Evolutionary conservation across 2,329 filamentous ascomycete species (phyloP), one percentile per base, ranked within the genome.

Genomic region (Stagonosporopsis chrysanthemi): DNA sequence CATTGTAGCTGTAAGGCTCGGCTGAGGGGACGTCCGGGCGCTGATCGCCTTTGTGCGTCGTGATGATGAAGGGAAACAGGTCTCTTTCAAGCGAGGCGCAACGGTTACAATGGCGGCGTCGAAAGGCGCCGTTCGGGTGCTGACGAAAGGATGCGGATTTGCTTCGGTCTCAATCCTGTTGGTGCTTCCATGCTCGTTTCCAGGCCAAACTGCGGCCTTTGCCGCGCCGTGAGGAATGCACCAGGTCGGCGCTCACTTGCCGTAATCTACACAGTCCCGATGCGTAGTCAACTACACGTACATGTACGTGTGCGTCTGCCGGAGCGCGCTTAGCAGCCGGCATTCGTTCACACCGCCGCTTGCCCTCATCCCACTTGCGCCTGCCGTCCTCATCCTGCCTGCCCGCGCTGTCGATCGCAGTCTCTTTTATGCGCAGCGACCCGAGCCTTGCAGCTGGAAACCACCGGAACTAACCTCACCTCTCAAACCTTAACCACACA

Each of bases 251-350:
- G 54, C 47, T 39, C 45, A n/a, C 41, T 52, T 23, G 19, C 35
- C 54, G 35, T 47, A 44, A 33, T 47, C n/a, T 42, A 42, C 45
- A 42, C 12, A 29, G 51, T 41, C 50, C 43, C 51, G 36, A 47
- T 54, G 29, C 47, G 36, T 42, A 39, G 38, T 52, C 54, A 4
- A 52, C 54, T 52, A 57, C 54, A 57, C 31, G 47, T 51, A 56
- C 54, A 52, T 51, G 48, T 57, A 52, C 54, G 49, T 44, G 48
- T 48, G 54, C 54, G 44, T 57, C 54, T 57, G 48, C 48, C 54
- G 43, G 44, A 57, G 54, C 54, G 54, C 54, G 54, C 54, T 44
- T 57, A 57, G 48, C 54, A 48, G 54, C 31, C 54, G 48, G 48
- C 44, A 47, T 46, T 47, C 54, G 8, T 49, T 44, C 48, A 57